Conservation (phyloP, 208 protist species). For the Leishmania martiniquensis region DNA sequence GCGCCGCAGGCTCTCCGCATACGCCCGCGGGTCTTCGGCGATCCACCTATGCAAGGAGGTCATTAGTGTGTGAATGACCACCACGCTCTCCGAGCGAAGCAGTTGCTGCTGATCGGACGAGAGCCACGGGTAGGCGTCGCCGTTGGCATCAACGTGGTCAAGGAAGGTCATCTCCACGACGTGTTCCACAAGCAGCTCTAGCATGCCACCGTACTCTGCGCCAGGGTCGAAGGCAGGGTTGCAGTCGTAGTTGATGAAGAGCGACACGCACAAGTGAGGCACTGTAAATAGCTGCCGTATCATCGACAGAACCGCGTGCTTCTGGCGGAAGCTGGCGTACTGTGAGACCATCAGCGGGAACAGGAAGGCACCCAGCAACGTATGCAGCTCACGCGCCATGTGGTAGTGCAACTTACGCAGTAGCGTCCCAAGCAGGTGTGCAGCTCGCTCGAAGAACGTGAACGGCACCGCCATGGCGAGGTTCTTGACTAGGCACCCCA, state of each 20-base stretch:
- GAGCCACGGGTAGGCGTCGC: conserved; percentile 49
- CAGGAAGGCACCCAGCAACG: conserved; percentile 63
- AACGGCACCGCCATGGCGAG: conserved; percentile 59
- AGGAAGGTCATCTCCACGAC: conserved; percentile 65
- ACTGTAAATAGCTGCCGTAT: conserved; percentile 62
- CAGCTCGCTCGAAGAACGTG: conserved; percentile 54
- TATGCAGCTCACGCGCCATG: conserved; percentile 71
- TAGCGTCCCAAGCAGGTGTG: conserved; percentile 60
- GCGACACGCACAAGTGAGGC: conserved; percentile 73
- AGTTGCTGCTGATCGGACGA: conserved; percentile 81
- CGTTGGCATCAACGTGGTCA: conserved; percentile 44
- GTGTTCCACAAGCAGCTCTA: conserved; percentile 81
- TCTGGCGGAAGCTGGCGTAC: conserved; percentile 75
- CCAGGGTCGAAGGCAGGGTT: conserved; percentile 78
- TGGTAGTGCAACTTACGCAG: conserved; percentile 78
- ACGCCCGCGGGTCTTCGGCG: conserved; percentile 72
- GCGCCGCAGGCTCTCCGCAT: conserved; percentile 30
- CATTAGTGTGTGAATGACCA: conserved; percentile 62
- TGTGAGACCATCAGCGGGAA: conserved; percentile 63
- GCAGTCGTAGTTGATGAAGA: conserved; percentile 91
- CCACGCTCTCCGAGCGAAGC: conserved; percentile 69
- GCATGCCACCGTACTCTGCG: conserved; percentile 69
- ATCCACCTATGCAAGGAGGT: conserved; percentile 78
- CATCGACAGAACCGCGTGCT: conserved; percentile 79
- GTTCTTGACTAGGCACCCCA: conserved; percentile 57